These are phyloP conservation scores for Schizochytrium sp. DNA, from an alignment of 108 stramenopile genomes.

Conservation along the genomic window DNA sequence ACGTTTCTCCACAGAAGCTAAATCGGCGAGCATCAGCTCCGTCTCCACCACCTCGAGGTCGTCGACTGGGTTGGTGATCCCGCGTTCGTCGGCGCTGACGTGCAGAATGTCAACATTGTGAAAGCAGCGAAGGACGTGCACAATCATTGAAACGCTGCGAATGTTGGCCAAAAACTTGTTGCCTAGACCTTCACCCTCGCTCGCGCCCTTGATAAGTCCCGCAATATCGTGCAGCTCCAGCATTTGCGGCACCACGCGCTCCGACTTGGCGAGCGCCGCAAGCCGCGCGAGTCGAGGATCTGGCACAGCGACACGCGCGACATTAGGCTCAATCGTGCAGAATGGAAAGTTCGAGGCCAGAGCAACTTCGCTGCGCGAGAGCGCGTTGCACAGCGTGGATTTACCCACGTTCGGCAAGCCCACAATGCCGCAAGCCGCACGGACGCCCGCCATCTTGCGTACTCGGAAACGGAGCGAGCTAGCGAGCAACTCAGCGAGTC, in stretches of 20 bases:
- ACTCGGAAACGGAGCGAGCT: too few relatives aligned
- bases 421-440: neutral
- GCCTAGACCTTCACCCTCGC: constrained; percentile 92
- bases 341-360: constrained; percentile 72
- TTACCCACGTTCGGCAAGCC: constrained; percentile 82
- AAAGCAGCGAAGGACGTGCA: constrained; percentile 87
- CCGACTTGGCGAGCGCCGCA: constrained; percentile 63
- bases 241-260: constrained; percentile 63
- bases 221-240: constrained; percentile 98
- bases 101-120: constrained; percentile 96
- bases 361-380: constrained; percentile 84
- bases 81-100: constrained; percentile 54
- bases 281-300: constrained; percentile 69
- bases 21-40: constrained; percentile 88
- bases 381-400: constrained; percentile 92
- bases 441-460: neutral
- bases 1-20: constrained; percentile 87
- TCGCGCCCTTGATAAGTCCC: constrained; percentile 95
- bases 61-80: constrained; percentile 74
- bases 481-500: too few relatives aligned
- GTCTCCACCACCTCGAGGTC: constrained; percentile 96
- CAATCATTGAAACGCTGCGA: constrained; percentile 74
- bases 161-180: constrained; percentile 96
- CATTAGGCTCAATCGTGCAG: constrained; percentile 91
- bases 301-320: constrained; percentile 86